Evolutionary conservation across 1,139 yeast genomes (phyloP).

Genomic region (Suhomyces chickasaworum): DNA sequence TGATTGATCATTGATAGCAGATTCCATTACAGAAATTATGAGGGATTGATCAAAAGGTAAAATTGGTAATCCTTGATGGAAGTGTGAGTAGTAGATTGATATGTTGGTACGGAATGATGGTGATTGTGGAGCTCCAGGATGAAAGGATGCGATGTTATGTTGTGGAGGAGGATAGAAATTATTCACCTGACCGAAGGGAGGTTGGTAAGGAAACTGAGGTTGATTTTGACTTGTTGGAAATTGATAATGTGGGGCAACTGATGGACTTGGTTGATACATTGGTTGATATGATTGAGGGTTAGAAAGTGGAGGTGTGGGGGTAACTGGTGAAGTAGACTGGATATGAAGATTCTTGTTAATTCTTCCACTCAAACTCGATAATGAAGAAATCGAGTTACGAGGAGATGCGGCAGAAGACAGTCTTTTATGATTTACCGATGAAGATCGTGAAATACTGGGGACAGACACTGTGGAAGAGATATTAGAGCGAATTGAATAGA

Average conservation of each 20-base stretch:
- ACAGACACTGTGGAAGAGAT: slow-evolving; percentile 10
- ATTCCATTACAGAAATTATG: slow-evolving; percentile 25
- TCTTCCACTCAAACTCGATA: slow-evolving; percentile 51
- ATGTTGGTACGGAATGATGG: slow-evolving; percentile 22
- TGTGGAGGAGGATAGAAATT: slow-evolving; percentile 1
- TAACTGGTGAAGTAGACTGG: slow-evolving; percentile 4
- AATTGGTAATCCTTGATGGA: slow-evolving; percentile 60
- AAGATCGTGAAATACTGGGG: slow-evolving; percentile 8
- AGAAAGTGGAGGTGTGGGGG: slow-evolving; percentile 1
- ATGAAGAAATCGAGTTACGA: slow-evolving; percentile 45
- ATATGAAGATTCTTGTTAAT: slow-evolving; percentile 30
- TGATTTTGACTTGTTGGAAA: background rate
- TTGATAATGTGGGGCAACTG: slow-evolving; percentile 5
- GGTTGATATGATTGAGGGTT: background rate
- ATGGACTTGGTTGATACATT: background rate
- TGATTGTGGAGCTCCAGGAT: slow-evolving; percentile 6
- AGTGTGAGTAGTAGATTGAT: slow-evolving; percentile 49
- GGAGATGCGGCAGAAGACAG: slow-evolving; percentile 41
- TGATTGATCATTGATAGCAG: slow-evolving; percentile 4
- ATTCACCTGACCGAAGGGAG: background rate
- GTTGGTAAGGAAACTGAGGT: background rate
- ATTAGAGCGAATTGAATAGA: slow-evolving; percentile 32
- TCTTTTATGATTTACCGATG: slow-evolving; percentile 9
- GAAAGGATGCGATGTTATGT: slow-evolving; percentile 3
- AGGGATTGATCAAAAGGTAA: slow-evolving; percentile 51